A percentile compares a stretch with the other conserved stretches of the same genome.
Evolutionary conservation across 306 rosid genomes (phyloP).

Genomic region (Bauhinia variegata): DNA sequence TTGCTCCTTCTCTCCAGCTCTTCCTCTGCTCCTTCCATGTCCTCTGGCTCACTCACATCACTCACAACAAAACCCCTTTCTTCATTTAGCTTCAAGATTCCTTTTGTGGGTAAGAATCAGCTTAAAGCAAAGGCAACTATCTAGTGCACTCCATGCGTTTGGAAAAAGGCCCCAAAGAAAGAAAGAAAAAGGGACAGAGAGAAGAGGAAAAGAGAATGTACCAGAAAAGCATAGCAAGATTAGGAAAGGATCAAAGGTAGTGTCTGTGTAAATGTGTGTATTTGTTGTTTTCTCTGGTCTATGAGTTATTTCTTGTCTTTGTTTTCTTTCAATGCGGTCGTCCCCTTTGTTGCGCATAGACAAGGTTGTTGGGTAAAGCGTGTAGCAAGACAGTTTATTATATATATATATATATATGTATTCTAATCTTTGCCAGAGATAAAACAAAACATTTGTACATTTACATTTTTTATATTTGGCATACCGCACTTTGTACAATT

Average conservation of each 20-base stretch:
- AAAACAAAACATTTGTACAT: too few relatives aligned
- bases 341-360: slow-evolving; percentile 13
- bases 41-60: slow-evolving; percentile 36
- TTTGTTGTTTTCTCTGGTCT: background rate
- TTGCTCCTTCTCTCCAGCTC: slow-evolving; percentile 90
- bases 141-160: slow-evolving; percentile 38
- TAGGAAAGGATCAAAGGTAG: slow-evolving; percentile 31
- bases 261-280: slow-evolving; percentile 34
- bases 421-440: too few relatives aligned
- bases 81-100: background rate
- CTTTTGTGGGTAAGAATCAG: background rate
- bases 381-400: background rate
- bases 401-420: too few relatives aligned
- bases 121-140: slow-evolving; percentile 43
- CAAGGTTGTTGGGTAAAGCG: slow-evolving; percentile 34
- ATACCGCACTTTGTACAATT: too few relatives aligned
- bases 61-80: slow-evolving; percentile 25
- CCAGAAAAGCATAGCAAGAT: background rate
- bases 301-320: background rate
- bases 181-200: slow-evolving; percentile 3
- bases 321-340: slow-evolving; percentile 32
- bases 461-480: too few relatives aligned
- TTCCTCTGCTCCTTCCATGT: slow-evolving; percentile 76
- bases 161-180: slow-evolving; percentile 38
- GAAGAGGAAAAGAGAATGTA: background rate